These are phyloP conservation scores for Cystobasidium ongulense DNA, from an alignment of 768 basidiomycete genomes.

Conservation along the genomic window DNA sequence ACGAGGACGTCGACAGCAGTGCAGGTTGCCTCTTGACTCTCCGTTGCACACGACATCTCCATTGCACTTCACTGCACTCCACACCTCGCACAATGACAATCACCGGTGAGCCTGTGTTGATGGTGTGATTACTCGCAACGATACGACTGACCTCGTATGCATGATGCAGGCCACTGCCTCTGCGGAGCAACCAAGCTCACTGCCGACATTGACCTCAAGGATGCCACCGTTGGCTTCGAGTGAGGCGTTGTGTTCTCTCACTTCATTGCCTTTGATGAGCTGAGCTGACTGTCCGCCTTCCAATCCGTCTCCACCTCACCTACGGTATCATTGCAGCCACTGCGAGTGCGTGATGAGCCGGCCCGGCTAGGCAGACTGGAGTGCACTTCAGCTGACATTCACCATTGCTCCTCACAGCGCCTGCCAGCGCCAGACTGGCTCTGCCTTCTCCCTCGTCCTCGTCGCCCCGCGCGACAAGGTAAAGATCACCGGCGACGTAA, in stretches of 20 bases:
- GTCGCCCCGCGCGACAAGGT: constrained; percentile 29
- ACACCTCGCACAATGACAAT: too few species aligned
- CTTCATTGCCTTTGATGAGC: neutral
- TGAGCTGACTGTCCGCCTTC: neutral
- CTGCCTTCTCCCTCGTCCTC: constrained; percentile 25
- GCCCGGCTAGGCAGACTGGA: neutral
- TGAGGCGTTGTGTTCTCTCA: neutral
- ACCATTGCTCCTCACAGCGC: neutral
- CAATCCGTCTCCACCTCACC: neutral
- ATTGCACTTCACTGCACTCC: too few species aligned
- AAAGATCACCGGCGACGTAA: constrained; percentile 22
- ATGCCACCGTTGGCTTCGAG: constrained; percentile 12
- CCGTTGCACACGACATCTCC: too few species aligned
- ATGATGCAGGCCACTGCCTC: constrained; percentile 17
- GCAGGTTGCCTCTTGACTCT: too few species aligned
- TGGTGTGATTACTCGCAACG: too few species aligned
- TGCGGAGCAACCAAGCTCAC: constrained; percentile 28
- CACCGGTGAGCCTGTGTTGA: too few species aligned
- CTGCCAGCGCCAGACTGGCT: constrained; percentile 21
- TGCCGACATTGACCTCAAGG: constrained; percentile 28
- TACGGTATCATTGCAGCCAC: neutral
- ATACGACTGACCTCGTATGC: too few species aligned
- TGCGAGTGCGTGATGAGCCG: neutral
- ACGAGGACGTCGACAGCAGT: too few species aligned
- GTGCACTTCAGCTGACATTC: neutral